These are phyloP conservation scores for Penicillium sp. DNA, from an alignment of 2,329 filamentous ascomycete genomes.

Conservation along the genomic window DNA sequence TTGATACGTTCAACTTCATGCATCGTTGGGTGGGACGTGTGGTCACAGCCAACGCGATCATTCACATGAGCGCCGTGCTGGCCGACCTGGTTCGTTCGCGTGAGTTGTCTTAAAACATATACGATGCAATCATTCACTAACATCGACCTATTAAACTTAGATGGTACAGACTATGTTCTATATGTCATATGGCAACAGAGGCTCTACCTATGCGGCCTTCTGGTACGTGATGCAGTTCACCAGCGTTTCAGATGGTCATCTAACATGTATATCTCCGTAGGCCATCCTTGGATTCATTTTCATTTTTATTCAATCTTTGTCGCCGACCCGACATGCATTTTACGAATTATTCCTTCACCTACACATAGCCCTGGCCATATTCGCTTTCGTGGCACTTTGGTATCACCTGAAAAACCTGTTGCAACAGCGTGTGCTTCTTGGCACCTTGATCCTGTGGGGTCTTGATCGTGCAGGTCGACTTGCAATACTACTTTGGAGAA, in stretches of 20 bases:
- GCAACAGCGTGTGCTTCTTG: constrained; percentile 33
- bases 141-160: constrained; percentile 6
- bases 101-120: constrained; percentile 14
- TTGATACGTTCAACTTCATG: constrained; percentile 89
- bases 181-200: constrained; percentile 29
- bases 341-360: constrained; percentile 48
- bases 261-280: constrained; percentile 28
- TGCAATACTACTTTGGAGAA: constrained; percentile 52
- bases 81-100: constrained; percentile 22
- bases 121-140: neutral
- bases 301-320: constrained; percentile 43
- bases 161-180: constrained; percentile 57
- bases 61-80: constrained; percentile 57
- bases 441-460: constrained; percentile 36
- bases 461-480: constrained; percentile 47
- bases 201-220: constrained; percentile 33
- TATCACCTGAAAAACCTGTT: constrained; percentile 34
- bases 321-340: constrained; percentile 45
- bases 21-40: constrained; percentile 80
- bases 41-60: constrained; percentile 63
- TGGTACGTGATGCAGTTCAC: constrained; percentile 39
- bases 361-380: constrained; percentile 42
- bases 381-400: constrained; percentile 42
- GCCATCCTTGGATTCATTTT: constrained; percentile 40
- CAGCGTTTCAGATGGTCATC: neutral